Evolutionary conservation across 1,284 basidiomycete genomes (phyloP).

Genomic region (Hymenochaete sp.): DNA sequence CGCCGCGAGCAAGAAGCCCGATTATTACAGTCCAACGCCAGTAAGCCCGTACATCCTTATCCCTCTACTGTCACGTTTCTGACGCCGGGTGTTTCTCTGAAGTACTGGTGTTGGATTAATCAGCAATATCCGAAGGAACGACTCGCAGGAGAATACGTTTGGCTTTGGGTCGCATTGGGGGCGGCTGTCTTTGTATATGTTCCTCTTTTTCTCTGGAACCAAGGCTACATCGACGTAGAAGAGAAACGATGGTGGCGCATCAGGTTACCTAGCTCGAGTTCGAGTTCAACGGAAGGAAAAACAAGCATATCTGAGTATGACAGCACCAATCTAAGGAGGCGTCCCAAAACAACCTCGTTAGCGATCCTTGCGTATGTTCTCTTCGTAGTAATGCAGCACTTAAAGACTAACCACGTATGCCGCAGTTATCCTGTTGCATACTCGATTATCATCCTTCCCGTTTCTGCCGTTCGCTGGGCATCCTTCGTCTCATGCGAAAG

Average conservation of each 20-base stretch:
- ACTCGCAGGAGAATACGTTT: constrained; percentile 35
- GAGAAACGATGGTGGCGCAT: constrained; percentile 31
- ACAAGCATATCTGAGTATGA: not conserved
- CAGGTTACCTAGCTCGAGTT: not conserved
- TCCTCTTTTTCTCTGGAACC: constrained; percentile 32
- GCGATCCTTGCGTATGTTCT: constrained; percentile 12
- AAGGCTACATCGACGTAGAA: constrained; percentile 31
- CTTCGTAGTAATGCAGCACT: too few species aligned
- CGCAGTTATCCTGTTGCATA: constrained; percentile 27
- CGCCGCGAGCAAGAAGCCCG: constrained; percentile 24
- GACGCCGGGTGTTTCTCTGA: not conserved
- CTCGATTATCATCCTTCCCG: constrained; percentile 23
- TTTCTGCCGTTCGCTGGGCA: constrained; percentile 26
- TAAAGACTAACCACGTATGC: too few species aligned
- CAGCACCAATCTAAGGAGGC: too few species aligned
- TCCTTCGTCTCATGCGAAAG: constrained; percentile 18
- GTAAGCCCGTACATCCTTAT: constrained; percentile 22
- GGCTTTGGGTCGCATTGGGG: constrained; percentile 35
- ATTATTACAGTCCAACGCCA: constrained; percentile 31
- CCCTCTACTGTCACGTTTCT: constrained; percentile 1
- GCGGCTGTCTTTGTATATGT: constrained; percentile 31
- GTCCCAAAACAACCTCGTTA: constrained; percentile 5
- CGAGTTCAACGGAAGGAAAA: not conserved
- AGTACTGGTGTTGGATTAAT: constrained; percentile 41
- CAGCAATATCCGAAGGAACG: constrained; percentile 26